phyloP scores from a whole-genome alignment of 2,329 filamentous ascomycete genomes.

The Capronia coronata region DNA sequence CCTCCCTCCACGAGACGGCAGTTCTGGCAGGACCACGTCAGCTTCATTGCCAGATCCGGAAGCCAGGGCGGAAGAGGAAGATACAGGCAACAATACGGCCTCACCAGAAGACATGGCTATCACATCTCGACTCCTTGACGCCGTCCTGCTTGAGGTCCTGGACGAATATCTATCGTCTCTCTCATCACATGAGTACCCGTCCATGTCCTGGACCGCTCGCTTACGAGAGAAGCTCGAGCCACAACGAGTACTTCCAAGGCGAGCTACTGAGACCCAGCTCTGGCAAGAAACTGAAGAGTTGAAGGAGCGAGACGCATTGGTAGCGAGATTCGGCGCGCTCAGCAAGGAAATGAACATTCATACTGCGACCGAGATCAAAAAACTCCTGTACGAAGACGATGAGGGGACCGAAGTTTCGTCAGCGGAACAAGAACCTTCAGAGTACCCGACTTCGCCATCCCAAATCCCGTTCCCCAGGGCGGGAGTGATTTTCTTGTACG shows the following conservation, averaged over 20 bases:
- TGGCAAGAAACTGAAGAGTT: conserved; percentile 47
- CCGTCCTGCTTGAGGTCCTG: conserved; percentile 55
- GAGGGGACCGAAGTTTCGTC: conserved; percentile 10
- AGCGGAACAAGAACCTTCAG: conserved; percentile 21
- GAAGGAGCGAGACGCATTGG: conserved; percentile 48
- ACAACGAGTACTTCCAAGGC: conserved; percentile 44
- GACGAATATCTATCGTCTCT: conserved; percentile 48
- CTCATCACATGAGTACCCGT: conserved; percentile 12
- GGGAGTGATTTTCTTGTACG: conserved; percentile 23
- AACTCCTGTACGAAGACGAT: conserved; percentile 12
- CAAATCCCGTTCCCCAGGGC: conserved; percentile 27
- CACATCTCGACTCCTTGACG: conserved; percentile 52
- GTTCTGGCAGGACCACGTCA: conserved; percentile 27
- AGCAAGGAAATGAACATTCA: conserved; percentile 16
- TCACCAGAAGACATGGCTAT: conserved; percentile 47
- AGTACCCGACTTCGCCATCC: conserved; percentile 27
- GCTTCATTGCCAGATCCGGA: conserved; percentile 51
- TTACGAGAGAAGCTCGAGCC: conserved; percentile 55
- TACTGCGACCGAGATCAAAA: conserved; percentile 12
- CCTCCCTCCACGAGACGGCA: conserved; percentile 51
- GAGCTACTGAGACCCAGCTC: conserved; percentile 44
- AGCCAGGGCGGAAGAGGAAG: conserved; percentile 47
- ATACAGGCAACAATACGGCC: conserved; percentile 38
- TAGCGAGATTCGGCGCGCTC: conserved; percentile 45
- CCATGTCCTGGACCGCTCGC: conserved; percentile 42